phyloP scores from a whole-genome alignment of 495 filamentous ascomycete genomes.

The Evernia prunastri region DNA sequence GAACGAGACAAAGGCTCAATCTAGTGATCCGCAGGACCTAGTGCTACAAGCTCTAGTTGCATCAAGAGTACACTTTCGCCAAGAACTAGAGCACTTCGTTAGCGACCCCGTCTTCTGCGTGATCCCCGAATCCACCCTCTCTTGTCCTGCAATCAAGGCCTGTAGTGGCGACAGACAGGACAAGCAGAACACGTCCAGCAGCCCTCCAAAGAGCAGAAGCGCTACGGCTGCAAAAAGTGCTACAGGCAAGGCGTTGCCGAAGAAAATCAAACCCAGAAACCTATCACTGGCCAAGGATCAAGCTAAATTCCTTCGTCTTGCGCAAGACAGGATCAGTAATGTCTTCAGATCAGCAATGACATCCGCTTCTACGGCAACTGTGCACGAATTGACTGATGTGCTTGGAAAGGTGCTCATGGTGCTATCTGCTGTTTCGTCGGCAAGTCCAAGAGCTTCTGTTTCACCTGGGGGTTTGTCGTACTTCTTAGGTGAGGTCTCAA shows the following conservation, averaged over 20 bases:
- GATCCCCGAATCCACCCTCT: slow-evolving; percentile 85
- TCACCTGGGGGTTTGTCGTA: slow-evolving; percentile 53
- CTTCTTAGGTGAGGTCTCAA: slow-evolving; percentile 39
- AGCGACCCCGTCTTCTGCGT: slow-evolving; percentile 81
- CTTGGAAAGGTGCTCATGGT: slow-evolving; percentile 58
- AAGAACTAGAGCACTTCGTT: slow-evolving; percentile 61
- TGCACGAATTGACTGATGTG: slow-evolving; percentile 50
- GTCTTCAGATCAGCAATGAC: slow-evolving; percentile 48
- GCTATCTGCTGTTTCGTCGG: slow-evolving; percentile 51
- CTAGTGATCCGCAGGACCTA: slow-evolving; percentile 37
- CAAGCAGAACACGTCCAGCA: not conserved
- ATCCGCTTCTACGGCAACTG: slow-evolving; percentile 42
- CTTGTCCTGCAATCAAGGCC: slow-evolving; percentile 56
- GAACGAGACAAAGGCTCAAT: slow-evolving; percentile 39
- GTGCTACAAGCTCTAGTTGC: slow-evolving; percentile 48
- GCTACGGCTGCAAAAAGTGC: slow-evolving; percentile 2
- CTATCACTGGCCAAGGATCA: slow-evolving; percentile 1
- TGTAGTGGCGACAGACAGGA: not conserved
- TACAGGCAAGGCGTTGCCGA: not conserved
- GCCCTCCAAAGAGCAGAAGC: not conserved
- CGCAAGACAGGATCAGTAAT: slow-evolving; percentile 52
- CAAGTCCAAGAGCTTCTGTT: slow-evolving; percentile 37
- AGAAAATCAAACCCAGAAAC: slow-evolving; percentile 1
- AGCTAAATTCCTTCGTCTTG: slow-evolving; percentile 43
- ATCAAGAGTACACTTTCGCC: slow-evolving; percentile 50